Evolutionary conservation across 2,329 filamentous ascomycete species (phyloP).

Genomic region (Trichoderma sp.): DNA sequence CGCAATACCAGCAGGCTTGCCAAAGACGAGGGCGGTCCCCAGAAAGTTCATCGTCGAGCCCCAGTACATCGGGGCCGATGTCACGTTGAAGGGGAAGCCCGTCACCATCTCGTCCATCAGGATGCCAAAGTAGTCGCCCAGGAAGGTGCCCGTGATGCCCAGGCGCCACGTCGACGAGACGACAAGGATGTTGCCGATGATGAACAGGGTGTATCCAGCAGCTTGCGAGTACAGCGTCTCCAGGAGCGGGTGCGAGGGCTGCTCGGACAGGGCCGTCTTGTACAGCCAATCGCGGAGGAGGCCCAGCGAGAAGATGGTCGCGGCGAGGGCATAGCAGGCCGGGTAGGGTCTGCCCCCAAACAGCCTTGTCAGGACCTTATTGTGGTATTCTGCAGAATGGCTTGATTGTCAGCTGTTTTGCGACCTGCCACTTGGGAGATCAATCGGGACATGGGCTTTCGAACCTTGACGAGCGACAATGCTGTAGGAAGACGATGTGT

Average conservation of each 20-base stretch:
- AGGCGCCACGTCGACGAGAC: constrained; percentile 87
- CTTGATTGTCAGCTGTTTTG: constrained; percentile 23
- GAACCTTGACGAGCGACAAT: constrained; percentile 79
- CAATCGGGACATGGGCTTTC: constrained; percentile 15
- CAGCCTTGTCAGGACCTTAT: constrained; percentile 81
- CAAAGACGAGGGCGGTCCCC: constrained; percentile 78
- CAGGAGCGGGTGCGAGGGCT: constrained; percentile 74
- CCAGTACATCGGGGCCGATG: constrained; percentile 92
- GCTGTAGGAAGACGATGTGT: constrained; percentile 46
- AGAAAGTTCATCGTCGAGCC: constrained; percentile 91
- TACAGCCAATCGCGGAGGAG: constrained; percentile 86
- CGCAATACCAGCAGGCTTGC: constrained; percentile 81
- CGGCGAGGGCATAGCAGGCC: constrained; percentile 87
- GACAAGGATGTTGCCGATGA: constrained; percentile 78
- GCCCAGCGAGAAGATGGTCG: constrained; percentile 87
- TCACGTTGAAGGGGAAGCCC: constrained; percentile 93
- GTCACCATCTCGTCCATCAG: constrained; percentile 94
- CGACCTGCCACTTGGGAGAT: background rate
- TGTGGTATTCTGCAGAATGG: constrained; percentile 72
- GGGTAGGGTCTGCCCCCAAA: constrained; percentile 74
- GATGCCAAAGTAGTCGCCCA: constrained; percentile 98
- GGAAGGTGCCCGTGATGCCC: constrained; percentile 90
- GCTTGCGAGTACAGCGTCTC: constrained; percentile 57
- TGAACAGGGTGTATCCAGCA: constrained; percentile 69
- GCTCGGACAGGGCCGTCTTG: constrained; percentile 74